Percentiles rank a stretch among this genome's conserved stretches.
Evolutionary conservation across 768 basidiomycete species (phyloP).

Genomic region (Amanita thiersii): DNA sequence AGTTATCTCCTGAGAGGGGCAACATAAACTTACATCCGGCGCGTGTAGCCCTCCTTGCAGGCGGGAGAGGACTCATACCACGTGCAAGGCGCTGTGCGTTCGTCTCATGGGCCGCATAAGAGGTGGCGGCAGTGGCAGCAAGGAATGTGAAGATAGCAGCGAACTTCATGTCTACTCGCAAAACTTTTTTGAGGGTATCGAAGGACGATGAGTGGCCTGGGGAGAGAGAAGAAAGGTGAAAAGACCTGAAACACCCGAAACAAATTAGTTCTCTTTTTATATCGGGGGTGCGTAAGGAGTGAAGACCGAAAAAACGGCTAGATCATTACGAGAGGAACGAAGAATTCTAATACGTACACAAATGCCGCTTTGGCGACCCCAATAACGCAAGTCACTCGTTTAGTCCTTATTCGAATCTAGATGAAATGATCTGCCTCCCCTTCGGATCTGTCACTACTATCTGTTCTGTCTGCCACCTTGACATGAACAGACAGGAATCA

Average conservation of each 20-base stretch:
- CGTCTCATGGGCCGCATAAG: conserved; percentile 29
- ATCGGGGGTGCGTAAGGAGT: neutral
- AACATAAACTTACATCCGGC: conserved; percentile 20
- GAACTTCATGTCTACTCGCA: conserved; percentile 28
- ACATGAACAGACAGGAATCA: too few species aligned
- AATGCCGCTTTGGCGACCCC: neutral
- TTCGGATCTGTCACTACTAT: too few species aligned
- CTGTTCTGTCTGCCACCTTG: too few species aligned
- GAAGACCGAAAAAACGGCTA: neutral
- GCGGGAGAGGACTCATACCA: conserved; percentile 41
- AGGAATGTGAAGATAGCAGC: conserved; percentile 29
- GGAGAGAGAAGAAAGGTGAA: conserved; percentile 10
- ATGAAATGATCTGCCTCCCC: too few species aligned
- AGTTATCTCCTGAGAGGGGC: neutral
- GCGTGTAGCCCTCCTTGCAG: conserved; percentile 29
- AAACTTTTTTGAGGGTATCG: conserved; percentile 2
- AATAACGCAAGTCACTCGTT: too few species aligned
- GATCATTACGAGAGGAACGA: conserved; percentile 11
- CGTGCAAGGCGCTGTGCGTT: conserved; percentile 48
- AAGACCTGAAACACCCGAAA: neutral
- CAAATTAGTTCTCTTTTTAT: conserved; percentile 1
- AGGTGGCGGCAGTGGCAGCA: conserved; percentile 26
- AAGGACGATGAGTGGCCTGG: conserved; percentile 11
- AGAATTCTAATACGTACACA: conserved; percentile 12
- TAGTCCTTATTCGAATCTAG: too few species aligned